Evolutionary conservation across 2,329 filamentous ascomycete species (phyloP).

Genomic region (Nemania sp.): DNA sequence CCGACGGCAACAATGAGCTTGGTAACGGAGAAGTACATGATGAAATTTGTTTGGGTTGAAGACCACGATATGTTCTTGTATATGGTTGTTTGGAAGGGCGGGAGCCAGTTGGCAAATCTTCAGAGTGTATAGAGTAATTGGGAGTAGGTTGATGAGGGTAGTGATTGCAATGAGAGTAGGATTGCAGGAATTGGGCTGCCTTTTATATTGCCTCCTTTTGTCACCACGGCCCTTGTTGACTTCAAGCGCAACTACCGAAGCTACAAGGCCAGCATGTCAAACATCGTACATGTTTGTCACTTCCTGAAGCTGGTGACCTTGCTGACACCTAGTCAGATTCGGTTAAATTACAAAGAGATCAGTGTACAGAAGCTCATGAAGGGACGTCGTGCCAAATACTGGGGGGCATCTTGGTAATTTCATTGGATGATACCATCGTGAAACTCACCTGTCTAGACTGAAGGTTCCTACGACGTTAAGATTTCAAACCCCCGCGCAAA

Average conservation of each 20-base stretch:
- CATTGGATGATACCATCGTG: slow-evolving; percentile 5
- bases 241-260: too few species aligned
- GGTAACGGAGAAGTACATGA: slow-evolving; percentile 23
- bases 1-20: slow-evolving; percentile 38
- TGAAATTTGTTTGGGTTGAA: not conserved
- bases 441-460: too few species aligned
- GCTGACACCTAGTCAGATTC: not conserved
- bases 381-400: not conserved
- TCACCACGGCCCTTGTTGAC: too few species aligned
- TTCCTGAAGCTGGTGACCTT: too few species aligned
- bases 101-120: not conserved
- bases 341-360: not conserved
- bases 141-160: not conserved
- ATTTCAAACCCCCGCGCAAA: not conserved
- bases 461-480: too few species aligned
- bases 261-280: not conserved
- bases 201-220: slow-evolving; percentile 1
- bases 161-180: not conserved
- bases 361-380: not conserved
- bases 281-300: not conserved
- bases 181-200: not conserved
- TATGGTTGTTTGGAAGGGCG: not conserved
- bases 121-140: not conserved
- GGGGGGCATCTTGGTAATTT: not conserved
- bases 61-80: not conserved